phyloP scores from a whole-genome alignment of 805 yeast genomes.

The Lipomyces mesembrius region DNA sequence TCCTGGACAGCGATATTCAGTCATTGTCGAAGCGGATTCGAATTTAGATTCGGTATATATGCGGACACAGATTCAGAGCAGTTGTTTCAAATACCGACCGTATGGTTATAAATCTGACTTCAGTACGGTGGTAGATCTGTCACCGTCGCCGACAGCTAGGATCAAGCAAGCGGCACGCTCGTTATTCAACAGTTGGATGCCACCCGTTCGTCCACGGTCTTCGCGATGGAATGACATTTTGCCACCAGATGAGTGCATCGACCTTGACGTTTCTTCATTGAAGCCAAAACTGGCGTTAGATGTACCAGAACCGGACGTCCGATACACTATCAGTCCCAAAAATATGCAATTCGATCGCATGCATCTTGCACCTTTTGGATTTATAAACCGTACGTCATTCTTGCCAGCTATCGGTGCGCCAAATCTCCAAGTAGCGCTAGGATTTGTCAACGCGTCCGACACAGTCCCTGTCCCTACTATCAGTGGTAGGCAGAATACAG shows the following conservation, averaged over 20 bases:
- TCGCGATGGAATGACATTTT: slow-evolving; percentile 20
- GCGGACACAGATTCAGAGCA: slow-evolving; percentile 25
- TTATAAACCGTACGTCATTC: slow-evolving; percentile 43
- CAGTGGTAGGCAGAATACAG: slow-evolving; percentile 67
- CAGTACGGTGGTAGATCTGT: slow-evolving; percentile 8
- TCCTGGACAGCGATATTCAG: slow-evolving; percentile 36
- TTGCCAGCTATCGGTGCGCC: slow-evolving; percentile 42
- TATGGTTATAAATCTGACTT: slow-evolving; percentile 15
- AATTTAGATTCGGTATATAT: slow-evolving; percentile 13
- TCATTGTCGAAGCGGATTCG: slow-evolving; percentile 27
- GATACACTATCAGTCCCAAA: slow-evolving; percentile 17
- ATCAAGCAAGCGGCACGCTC: neutral
- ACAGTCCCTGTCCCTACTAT: slow-evolving; percentile 49
- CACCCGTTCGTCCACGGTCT: neutral
- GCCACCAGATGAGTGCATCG: slow-evolving; percentile 19
- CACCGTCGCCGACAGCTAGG: neutral
- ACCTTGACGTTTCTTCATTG: slow-evolving; percentile 15
- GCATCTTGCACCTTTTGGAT: slow-evolving; percentile 44
- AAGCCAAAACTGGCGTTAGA: neutral
- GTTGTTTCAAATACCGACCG: slow-evolving; percentile 25
- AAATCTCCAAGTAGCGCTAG: slow-evolving; percentile 42
- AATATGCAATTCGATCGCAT: slow-evolving; percentile 25
- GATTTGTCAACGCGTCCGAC: slow-evolving; percentile 42
- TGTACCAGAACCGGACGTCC: slow-evolving; percentile 20
- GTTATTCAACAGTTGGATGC: neutral